Evolutionary conservation across 805 yeast genomes (phyloP).

Genomic region (Candida michaelii): DNA sequence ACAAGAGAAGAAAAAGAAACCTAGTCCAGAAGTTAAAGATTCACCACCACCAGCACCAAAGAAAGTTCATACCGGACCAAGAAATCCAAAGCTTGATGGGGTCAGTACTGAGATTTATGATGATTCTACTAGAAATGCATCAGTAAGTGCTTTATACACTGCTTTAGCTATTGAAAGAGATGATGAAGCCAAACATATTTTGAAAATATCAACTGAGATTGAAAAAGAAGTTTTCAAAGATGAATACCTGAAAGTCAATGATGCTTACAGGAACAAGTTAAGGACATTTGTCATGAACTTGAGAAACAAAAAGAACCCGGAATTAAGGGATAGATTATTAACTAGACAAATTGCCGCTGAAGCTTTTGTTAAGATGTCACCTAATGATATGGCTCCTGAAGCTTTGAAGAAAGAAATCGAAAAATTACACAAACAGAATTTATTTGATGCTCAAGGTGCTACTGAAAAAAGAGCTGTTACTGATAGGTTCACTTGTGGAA

Average conservation of each 20-base stretch:
- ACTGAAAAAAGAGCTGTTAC: constrained; percentile 94
- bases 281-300: constrained; percentile 85
- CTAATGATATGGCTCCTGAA: constrained; percentile 96
- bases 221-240: constrained; percentile 68
- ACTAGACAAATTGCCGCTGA: constrained; percentile 65
- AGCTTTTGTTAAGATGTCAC: constrained; percentile 73
- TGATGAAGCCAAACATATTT: constrained; percentile 54
- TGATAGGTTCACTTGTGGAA: constrained; percentile 95
- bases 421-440: constrained; percentile 79
- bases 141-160: constrained; percentile 80
- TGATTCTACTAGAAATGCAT: constrained; percentile 79
- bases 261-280: constrained; percentile 75
- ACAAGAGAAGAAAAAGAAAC: constrained; percentile 52
- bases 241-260: constrained; percentile 56
- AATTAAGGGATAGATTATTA: constrained; percentile 67
- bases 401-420: constrained; percentile 82
- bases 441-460: constrained; percentile 97
- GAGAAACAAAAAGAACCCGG: constrained; percentile 87
- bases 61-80: constrained; percentile 50
- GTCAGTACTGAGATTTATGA: constrained; percentile 67
- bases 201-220: constrained; percentile 64
- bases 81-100: constrained; percentile 82
- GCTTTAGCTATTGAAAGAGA: constrained; percentile 83
- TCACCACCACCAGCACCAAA: constrained; percentile 26
- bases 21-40: constrained; percentile 10